A percentile compares a stretch with the other conserved stretches of the same genome.
Conservation (phyloP, 768 basidiomycete genomes). For the Tylopilus subfusipes region DNA sequence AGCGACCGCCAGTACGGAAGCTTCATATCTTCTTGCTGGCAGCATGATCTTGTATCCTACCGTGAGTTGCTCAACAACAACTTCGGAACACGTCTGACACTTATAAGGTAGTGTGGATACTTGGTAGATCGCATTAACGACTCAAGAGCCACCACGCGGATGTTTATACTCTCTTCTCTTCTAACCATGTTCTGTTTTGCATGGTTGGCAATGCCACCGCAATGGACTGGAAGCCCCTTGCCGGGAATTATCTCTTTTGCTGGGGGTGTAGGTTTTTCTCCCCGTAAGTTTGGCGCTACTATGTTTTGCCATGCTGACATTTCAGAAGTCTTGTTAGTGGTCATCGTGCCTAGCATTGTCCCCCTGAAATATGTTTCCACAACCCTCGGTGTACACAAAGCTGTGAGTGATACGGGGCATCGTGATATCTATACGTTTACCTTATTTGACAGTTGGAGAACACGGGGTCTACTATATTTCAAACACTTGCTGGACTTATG, state of each 20-base stretch:
- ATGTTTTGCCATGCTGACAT: conserved; percentile 1
- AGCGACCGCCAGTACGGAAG: conserved; percentile 55
- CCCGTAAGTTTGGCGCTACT: conserved; percentile 39
- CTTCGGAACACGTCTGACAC: neutral
- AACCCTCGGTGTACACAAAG: conserved; percentile 74
- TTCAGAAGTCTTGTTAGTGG: conserved; percentile 59
- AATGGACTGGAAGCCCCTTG: conserved; percentile 51
- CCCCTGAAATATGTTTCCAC: conserved; percentile 72
- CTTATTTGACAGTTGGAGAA: conserved; percentile 56
- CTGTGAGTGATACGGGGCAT: conserved; percentile 42
- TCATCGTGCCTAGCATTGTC: conserved; percentile 72
- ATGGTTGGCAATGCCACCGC: conserved; percentile 64
- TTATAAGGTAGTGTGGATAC: conserved; percentile 51
- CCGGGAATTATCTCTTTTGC: conserved; percentile 64
- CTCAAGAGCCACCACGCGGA: conserved; percentile 52
- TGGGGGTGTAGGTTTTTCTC: conserved; percentile 69
- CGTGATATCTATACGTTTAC: neutral
- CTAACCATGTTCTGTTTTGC: conserved; percentile 58
- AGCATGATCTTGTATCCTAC: conserved; percentile 68
- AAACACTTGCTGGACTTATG: conserved; percentile 67
- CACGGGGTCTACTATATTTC: conserved; percentile 67
- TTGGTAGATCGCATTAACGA: conserved; percentile 58
- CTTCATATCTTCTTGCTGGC: conserved; percentile 69
- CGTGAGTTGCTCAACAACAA: conserved; percentile 37
- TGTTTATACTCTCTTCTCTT: conserved; percentile 56